Base-by-base conservation (phyloP, 2,329 filamentous ascomycete species). In the Zymoseptoria brevis region DNA sequence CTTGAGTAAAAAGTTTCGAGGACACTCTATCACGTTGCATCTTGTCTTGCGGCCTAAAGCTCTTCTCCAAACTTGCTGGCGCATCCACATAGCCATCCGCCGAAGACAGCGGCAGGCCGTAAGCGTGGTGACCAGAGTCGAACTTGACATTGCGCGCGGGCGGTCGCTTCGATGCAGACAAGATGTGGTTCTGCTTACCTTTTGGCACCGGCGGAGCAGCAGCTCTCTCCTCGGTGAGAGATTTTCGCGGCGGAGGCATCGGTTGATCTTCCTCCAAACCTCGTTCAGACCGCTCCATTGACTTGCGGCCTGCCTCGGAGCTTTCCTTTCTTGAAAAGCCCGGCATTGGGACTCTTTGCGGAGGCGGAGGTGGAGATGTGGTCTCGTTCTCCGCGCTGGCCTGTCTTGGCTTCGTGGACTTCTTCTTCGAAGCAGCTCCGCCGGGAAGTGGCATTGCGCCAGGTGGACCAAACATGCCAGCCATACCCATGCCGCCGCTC, bases 401-500 rank as follows among this genome's bases (percentile, higher is more conserved):
- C 64, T 71, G 73, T 57, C 70, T 72, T 50, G 73, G 71, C 62
- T 64, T 69, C 45, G 74, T 65, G 29, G 79, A 66, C 67, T 79
- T 81, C 45, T 80, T 77, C 68, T 82, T 84, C 64, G 79, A 78
- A 54, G 77, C 72, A 51, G 74, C 71, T 57, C 56, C 70, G 64
- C 65, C 76, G 60, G 81, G 77, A 76, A 87, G 81, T 16, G 86
- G 82, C 72, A 90, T 83, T 60, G 84, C 85, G 45, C 82, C 83
- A 41, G 86, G 84, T 19, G 83, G 82, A 19, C 89, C 90, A 73
- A 96, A 95, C 86, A 97, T 94, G 68, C 90, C 90, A 72, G 90
- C 86, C 87, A 97, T 96, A 53, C 90, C 90, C 90, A 96, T 96
- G 21, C 93, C 93, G 57, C 93, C 93, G 66, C 93, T 96, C 88